These are phyloP conservation scores for Flaveria sonorensis DNA, from an alignment of 129 eudicot species.

Conservation along the genomic window DNA sequence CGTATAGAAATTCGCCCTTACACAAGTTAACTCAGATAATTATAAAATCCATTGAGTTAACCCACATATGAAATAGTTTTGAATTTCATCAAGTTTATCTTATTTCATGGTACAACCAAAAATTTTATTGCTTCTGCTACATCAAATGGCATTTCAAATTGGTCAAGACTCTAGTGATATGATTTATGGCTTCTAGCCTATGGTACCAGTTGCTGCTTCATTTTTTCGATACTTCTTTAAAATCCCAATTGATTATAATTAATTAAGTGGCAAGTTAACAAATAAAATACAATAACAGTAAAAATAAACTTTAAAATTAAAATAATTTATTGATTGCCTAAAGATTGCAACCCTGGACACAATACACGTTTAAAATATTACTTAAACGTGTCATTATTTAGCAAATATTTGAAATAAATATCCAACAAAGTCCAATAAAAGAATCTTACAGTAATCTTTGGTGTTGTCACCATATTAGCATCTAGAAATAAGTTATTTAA, in stretches of 20 bases:
- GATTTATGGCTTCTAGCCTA: too few relatives aligned
- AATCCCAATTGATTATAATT: too few relatives aligned
- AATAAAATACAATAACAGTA: background rate
- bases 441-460: conserved; percentile 3
- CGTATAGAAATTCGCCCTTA: too few relatives aligned
- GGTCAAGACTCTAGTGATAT: background rate
- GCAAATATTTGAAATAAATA: background rate
- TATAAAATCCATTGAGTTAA: too few relatives aligned
- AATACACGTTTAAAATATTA: background rate
- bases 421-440: conserved; percentile 7
- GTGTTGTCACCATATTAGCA: background rate
- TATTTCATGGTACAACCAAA: background rate
- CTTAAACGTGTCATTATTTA: background rate
- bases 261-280: too few relatives aligned
- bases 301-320: background rate
- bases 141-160: background rate
- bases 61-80: background rate
- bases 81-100: background rate
- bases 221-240: too few relatives aligned
- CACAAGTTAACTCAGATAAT: too few relatives aligned
- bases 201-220: too few relatives aligned
- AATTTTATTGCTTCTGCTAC: too few relatives aligned
- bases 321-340: background rate
- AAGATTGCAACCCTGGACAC: background rate
- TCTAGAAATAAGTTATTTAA: background rate